Conservation (phyloP, 176 grass and related monocot genomes). For the Eremochloa ophiuroides region DNA sequence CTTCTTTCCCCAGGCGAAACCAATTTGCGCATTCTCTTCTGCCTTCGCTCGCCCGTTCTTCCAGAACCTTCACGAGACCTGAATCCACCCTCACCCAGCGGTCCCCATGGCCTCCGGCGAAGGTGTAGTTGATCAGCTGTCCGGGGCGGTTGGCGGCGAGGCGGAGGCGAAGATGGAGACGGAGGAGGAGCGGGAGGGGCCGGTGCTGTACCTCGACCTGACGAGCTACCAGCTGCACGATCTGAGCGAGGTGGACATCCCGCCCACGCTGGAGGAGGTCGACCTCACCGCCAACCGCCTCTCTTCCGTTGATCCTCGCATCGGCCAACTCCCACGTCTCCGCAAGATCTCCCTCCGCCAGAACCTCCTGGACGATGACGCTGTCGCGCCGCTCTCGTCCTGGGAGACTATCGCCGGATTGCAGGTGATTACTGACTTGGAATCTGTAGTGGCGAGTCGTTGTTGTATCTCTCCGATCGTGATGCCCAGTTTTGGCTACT, state of each 20-base stretch:
- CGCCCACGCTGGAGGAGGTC: conserved; percentile 71
- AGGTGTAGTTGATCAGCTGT: neutral
- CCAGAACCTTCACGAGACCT: conserved; percentile 15
- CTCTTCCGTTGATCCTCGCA: conserved; percentile 54
- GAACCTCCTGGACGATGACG: conserved; percentile 73
- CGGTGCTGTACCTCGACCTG: conserved; percentile 54
- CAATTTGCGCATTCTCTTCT: neutral
- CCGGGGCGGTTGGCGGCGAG: neutral
- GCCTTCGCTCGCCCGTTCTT: neutral
- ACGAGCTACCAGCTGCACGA: conserved; percentile 91
- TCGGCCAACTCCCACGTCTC: conserved; percentile 52
- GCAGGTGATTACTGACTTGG: conserved; percentile 34
- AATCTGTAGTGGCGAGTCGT: neutral
- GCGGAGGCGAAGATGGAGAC: conserved; percentile 27
- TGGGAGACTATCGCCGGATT: conserved; percentile 68
- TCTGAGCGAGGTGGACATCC: conserved; percentile 77
- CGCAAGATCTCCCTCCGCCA: conserved; percentile 80
- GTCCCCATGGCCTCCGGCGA: conserved; percentile 27
- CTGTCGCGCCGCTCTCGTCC: conserved; percentile 60
- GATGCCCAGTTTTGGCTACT: neutral
- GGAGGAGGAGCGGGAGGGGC: conserved; percentile 29
- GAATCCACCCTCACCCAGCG: neutral
- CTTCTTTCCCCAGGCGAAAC: neutral
- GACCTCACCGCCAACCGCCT: conserved; percentile 94
- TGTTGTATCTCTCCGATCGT: neutral